Percentiles rank a stretch among this genome's conserved stretches.
phyloP scores from a whole-genome alignment of 768 basidiomycete genomes.

The Crassisporium funariophilum region DNA sequence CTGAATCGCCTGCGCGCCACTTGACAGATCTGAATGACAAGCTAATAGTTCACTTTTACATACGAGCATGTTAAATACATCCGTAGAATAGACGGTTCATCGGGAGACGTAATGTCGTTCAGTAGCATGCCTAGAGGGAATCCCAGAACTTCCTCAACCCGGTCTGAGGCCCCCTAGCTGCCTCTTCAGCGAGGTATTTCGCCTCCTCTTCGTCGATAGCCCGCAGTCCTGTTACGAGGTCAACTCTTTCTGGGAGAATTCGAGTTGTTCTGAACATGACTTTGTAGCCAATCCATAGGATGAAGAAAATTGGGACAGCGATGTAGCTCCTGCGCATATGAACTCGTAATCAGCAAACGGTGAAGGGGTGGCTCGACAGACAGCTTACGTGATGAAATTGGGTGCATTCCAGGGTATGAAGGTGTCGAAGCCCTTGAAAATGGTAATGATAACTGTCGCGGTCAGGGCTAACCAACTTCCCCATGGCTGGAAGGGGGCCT shows the following conservation, averaged over 20 bases:
- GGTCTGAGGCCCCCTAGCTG: constrained; percentile 37
- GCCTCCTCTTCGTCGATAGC: constrained; percentile 68
- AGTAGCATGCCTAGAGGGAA: no score
- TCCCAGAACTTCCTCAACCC: constrained; percentile 37
- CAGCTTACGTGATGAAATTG: constrained; percentile 61
- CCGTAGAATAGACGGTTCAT: no score
- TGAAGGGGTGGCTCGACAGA: background rate
- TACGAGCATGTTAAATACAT: no score
- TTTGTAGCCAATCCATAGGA: constrained; percentile 46
- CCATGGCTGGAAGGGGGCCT: constrained; percentile 66
- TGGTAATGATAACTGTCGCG: constrained; percentile 50
- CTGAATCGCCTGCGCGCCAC: no score
- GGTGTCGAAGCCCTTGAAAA: constrained; percentile 61
- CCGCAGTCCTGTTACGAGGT: constrained; percentile 59
- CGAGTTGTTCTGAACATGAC: constrained; percentile 34
- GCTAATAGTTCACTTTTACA: no score
- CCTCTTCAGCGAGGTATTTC: constrained; percentile 47
- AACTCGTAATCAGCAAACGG: background rate
- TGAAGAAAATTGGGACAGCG: constrained; percentile 42
- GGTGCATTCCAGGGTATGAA: constrained; percentile 53
- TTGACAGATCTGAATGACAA: no score
- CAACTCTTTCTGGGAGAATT: constrained; percentile 51
- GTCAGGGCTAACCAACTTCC: constrained; percentile 61
- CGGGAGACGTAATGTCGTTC: no score
- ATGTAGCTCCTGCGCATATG: constrained; percentile 42